A percentile compares a stretch with the other conserved stretches of the same genome.
phyloP scores from a whole-genome alignment of 768 basidiomycete genomes.

The Kwoniella dejecticola region DNA sequence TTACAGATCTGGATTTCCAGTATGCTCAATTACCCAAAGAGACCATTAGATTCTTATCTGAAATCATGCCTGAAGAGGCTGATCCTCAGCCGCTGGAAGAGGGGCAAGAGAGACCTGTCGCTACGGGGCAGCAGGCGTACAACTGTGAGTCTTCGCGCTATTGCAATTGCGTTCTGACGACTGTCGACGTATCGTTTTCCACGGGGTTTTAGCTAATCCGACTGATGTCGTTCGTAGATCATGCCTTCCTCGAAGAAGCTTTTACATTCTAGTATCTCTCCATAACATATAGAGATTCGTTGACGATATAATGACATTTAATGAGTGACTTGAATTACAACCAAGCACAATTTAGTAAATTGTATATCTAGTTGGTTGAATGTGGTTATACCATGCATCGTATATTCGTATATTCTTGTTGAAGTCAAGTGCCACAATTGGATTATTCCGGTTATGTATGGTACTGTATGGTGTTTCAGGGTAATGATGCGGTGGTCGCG shows the following conservation, averaged over 20 bases:
- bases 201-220: too few species aligned
- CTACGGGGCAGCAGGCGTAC: conserved; percentile 17
- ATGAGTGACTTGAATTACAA: conserved; percentile 1
- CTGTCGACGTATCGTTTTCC: too few species aligned
- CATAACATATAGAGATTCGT: background rate
- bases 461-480: background rate
- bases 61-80: conserved; percentile 69
- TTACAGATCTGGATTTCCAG: conserved; percentile 89
- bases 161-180: too few species aligned
- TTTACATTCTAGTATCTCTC: conserved; percentile 16
- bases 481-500: conserved; percentile 3
- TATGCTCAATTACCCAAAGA: conserved; percentile 74
- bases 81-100: conserved; percentile 14
- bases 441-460: conserved; percentile 7
- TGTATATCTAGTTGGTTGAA: background rate
- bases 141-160: conserved; percentile 33
- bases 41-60: conserved; percentile 77
- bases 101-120: conserved; percentile 18
- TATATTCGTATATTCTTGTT: too few species aligned
- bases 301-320: conserved; percentile 2
- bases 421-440: conserved; percentile 17
- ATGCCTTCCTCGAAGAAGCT: conserved; percentile 32
- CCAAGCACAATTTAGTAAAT: background rate
- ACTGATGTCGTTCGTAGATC: conserved; percentile 27
- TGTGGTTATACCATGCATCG: conserved; percentile 10